Conservation (phyloP, 306 rosid genomes). For the Dryas drummondii region DNA sequence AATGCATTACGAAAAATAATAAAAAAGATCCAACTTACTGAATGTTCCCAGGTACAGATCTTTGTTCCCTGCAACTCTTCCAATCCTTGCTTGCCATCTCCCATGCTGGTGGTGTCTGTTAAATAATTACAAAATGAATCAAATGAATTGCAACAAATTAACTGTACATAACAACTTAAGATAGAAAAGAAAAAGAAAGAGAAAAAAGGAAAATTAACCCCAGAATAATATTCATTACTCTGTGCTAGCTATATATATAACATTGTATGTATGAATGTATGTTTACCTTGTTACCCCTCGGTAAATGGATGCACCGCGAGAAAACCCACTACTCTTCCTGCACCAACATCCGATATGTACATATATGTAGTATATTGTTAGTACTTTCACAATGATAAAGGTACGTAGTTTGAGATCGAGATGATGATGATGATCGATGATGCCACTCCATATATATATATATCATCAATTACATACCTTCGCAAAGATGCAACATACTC, state of each 20-base stretch:
- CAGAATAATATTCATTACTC: no score
- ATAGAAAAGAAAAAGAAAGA: no score
- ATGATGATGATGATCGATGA: background rate
- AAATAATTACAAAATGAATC: background rate
- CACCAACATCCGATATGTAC: background rate
- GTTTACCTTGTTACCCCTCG: constrained; percentile 92
- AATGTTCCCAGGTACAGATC: constrained; percentile 90
- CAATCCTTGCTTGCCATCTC: constrained; percentile 96
- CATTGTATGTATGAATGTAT: background rate
- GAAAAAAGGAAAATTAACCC: no score
- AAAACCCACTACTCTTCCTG: constrained; percentile 97
- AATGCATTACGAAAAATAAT: no score
- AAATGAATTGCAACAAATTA: no score
- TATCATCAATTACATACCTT: constrained; percentile 46
- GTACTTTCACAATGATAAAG: no score
- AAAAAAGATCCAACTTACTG: constrained; percentile 45
- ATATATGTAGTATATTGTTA: no score
- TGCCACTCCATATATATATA: background rate
- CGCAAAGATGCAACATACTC: constrained; percentile 92
- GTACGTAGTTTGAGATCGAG: no score
- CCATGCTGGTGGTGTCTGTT: constrained; percentile 94
- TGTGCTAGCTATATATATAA: no score
- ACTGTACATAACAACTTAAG: no score
- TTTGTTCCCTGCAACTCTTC: constrained; percentile 94
- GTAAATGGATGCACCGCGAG: constrained; percentile 94